phyloP scores from a whole-genome alignment of 495 filamentous ascomycete species.

The Tirmania nivea region DNA sequence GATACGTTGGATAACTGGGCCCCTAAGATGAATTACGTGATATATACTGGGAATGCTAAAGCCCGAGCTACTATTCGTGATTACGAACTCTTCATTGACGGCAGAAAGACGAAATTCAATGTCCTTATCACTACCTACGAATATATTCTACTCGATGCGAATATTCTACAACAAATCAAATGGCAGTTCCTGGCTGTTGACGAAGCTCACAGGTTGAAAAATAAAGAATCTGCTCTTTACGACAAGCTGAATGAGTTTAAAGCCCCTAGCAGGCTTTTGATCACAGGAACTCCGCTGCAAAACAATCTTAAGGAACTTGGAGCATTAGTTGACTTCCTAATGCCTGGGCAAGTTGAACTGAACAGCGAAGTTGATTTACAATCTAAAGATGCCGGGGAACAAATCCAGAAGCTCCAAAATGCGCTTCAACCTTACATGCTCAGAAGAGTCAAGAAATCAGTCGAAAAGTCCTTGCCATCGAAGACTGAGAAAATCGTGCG shows the following conservation, averaged over 20 bases:
- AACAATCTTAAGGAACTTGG: constrained; percentile 86
- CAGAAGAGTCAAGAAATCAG: constrained; percentile 88
- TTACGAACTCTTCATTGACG: constrained; percentile 67
- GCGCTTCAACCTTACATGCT: constrained; percentile 62
- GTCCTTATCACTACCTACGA: constrained; percentile 91
- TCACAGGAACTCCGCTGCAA: constrained; percentile 93
- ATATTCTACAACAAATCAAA: constrained; percentile 64
- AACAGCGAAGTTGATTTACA: constrained; percentile 74
- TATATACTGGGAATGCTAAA: constrained; percentile 73
- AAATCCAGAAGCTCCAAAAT: constrained; percentile 30
- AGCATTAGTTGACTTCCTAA: constrained; percentile 84
- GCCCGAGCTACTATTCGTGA: constrained; percentile 66
- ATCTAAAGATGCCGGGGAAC: constrained; percentile 39
- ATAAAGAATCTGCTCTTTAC: constrained; percentile 82
- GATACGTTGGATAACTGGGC: constrained; percentile 96
- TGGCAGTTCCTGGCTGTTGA: constrained; percentile 96
- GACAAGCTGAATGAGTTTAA: constrained; percentile 63
- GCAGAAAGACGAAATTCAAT: constrained; percentile 76
- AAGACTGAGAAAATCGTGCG: constrained; percentile 98
- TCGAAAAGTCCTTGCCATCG: constrained; percentile 83
- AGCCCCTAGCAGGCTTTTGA: constrained; percentile 65
- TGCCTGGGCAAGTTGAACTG: constrained; percentile 66
- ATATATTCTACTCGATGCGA: constrained; percentile 61
- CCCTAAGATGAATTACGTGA: constrained; percentile 88
- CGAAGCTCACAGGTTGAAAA: constrained; percentile 93